Conservation (phyloP, 116 monocot species). For the Trichopus zeylanicus region DNA sequence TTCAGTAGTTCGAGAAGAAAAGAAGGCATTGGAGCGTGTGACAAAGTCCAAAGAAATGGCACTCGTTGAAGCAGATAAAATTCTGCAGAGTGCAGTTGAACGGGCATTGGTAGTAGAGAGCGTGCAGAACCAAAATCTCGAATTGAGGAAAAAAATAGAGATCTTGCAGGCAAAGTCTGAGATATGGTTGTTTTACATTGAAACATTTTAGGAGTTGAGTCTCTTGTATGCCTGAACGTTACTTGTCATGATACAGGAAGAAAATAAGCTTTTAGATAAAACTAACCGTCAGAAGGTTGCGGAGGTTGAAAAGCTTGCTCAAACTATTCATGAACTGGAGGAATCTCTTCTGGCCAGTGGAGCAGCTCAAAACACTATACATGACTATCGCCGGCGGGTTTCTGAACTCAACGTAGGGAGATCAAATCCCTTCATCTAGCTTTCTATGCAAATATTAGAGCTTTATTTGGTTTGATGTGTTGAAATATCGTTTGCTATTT, state of each 20-base stretch:
- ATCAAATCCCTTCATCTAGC: neutral
- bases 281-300: slow-evolving; percentile 36
- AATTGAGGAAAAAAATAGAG: slow-evolving; percentile 45
- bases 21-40: slow-evolving; percentile 37
- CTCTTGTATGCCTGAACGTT: neutral
- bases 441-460: neutral
- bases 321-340: slow-evolving; percentile 50
- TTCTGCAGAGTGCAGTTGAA: slow-evolving; percentile 36
- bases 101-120: slow-evolving; percentile 47
- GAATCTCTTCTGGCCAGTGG: slow-evolving; percentile 55
- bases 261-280: slow-evolving; percentile 53
- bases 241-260: slow-evolving; percentile 35
- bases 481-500: neutral
- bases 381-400: slow-evolving; percentile 47
- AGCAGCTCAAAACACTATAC: slow-evolving; percentile 36
- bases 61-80: slow-evolving; percentile 43
- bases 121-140: slow-evolving; percentile 53
- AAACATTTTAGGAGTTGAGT: neutral
- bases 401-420: slow-evolving; percentile 50
- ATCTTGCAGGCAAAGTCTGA: slow-evolving; percentile 35
- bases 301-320: slow-evolving; percentile 48
- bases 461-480: too few species aligned
- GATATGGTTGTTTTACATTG: neutral
- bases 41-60: slow-evolving; percentile 63
- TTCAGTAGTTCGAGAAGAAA: slow-evolving; percentile 46